phyloP scores from a whole-genome alignment of 179 eudicot species.

The Beta macrorhiza region DNA sequence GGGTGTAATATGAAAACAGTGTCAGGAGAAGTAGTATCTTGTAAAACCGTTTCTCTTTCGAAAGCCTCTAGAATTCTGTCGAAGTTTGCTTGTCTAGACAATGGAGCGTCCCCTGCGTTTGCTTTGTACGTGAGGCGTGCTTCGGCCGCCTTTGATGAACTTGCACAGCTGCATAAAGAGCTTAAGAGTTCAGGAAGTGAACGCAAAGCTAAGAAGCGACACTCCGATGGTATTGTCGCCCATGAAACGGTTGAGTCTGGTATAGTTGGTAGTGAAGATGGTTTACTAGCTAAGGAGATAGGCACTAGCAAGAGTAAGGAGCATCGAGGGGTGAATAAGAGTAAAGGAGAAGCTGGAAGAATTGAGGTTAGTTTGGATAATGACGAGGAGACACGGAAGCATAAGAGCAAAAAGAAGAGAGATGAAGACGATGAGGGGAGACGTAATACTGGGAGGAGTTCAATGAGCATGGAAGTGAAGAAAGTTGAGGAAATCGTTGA shows the following conservation, averaged over 20 bases:
- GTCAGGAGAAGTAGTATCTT: slow-evolving; percentile 47
- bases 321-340: slow-evolving; percentile 5
- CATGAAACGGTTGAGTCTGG: slow-evolving; percentile 14
- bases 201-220: slow-evolving; percentile 9
- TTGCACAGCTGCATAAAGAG: slow-evolving; percentile 47
- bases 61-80: slow-evolving; percentile 51
- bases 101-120: slow-evolving; percentile 54
- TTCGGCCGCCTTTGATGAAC: slow-evolving; percentile 45
- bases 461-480: neutral
- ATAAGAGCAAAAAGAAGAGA: slow-evolving; percentile 16
- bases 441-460: neutral
- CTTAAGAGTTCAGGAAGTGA: slow-evolving; percentile 23
- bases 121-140: slow-evolving; percentile 51
- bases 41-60: slow-evolving; percentile 41
- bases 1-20: slow-evolving; percentile 47
- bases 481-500: neutral
- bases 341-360: slow-evolving; percentile 8
- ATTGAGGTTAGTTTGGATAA: neutral
- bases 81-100: slow-evolving; percentile 43
- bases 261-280: neutral
- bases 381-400: neutral
- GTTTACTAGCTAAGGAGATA: neutral
- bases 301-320: neutral
- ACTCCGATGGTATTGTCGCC: neutral
- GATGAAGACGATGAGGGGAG: slow-evolving; percentile 8